Conservation (phyloP, 768 basidiomycete genomes). For the Mycena leptocephala region DNA sequence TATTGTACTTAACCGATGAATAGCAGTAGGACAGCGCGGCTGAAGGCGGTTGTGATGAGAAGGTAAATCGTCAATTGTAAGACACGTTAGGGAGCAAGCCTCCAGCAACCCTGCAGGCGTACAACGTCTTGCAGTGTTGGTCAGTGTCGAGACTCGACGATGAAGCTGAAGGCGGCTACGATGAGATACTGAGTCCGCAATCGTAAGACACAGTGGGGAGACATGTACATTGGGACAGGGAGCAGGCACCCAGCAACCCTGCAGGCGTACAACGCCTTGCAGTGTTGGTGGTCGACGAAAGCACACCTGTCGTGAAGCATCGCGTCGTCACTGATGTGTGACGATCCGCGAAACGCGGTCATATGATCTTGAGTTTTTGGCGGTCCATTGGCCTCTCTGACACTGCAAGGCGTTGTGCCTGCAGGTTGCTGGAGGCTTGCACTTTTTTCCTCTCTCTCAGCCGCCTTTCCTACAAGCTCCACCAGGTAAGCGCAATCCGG, state of each 20-base stretch:
- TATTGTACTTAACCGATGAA: conserved; percentile 25
- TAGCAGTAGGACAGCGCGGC: conserved; percentile 1
- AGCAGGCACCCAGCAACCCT: neutral
- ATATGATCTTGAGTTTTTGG: no score
- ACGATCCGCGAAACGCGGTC: conserved; percentile 1
- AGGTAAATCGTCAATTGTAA: neutral
- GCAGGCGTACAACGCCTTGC: conserved; percentile 23
- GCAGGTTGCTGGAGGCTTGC: no score
- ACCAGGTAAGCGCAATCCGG: neutral
- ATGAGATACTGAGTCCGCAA: no score
- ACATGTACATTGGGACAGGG: no score
- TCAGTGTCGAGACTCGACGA: no score
- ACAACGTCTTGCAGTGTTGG: conserved; percentile 21
- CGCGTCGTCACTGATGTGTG: neutral
- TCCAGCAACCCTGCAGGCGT: conserved; percentile 14
- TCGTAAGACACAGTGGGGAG: neutral
- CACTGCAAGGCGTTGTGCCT: no score
- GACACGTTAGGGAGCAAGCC: no score
- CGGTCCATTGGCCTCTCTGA: no score
- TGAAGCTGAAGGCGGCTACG: no score
- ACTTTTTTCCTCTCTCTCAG: no score
- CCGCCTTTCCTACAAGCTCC: neutral
- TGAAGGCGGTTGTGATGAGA: neutral
- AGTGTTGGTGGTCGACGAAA: conserved; percentile 6
- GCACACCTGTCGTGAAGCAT: neutral